These are phyloP conservation scores for Solanum bulbocastanum DNA, from an alignment of 257 asterid genomes.

Conservation along the genomic window DNA sequence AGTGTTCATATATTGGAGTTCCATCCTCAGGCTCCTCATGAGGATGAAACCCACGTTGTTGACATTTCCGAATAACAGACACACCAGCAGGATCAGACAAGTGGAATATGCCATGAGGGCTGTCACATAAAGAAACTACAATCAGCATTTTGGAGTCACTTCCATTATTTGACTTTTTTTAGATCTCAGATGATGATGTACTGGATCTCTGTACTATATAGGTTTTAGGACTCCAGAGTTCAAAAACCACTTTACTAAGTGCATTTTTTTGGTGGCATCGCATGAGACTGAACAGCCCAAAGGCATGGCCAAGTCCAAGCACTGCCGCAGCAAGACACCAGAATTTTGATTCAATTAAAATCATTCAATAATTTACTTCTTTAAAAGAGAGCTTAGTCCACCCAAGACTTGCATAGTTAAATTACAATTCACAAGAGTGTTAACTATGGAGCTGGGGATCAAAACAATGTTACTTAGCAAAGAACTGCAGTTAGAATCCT, in stretches of 20 bases:
- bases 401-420: background rate
- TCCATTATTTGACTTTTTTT: background rate
- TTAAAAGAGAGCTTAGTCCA: background rate
- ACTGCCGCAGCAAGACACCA: background rate
- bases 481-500: background rate
- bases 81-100: constrained; percentile 91
- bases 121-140: constrained; percentile 17
- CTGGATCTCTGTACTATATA: background rate
- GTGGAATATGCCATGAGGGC: constrained; percentile 95
- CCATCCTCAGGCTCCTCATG: constrained; percentile 95
- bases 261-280: background rate
- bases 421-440: background rate
- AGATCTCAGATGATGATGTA: background rate
- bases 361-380: background rate
- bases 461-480: background rate
- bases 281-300: background rate
- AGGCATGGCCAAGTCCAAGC: background rate
- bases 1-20: constrained; percentile 74
- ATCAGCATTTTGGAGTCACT: background rate
- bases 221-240: background rate
- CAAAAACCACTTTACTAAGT: background rate
- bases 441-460: background rate
- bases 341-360: background rate
- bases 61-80: constrained; percentile 61
- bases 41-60: constrained; percentile 91